phyloP scores from a whole-genome alignment of 2,329 filamentous ascomycete species.

The Metarhizium sp. region DNA sequence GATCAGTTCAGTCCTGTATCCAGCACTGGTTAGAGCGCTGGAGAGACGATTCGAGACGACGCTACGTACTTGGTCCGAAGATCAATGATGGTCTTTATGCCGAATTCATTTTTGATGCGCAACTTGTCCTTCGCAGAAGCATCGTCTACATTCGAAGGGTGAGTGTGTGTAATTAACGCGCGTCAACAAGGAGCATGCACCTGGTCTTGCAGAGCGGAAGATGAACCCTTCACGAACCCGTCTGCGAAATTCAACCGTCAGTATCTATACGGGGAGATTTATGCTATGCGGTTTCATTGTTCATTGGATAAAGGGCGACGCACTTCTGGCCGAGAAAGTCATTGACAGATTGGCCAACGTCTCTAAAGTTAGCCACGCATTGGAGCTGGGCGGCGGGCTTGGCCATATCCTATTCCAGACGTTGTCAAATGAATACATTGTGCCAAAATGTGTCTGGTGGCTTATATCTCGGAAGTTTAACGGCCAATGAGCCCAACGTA shows the following conservation, averaged over 20 bases:
- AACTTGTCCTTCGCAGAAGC: conserved; percentile 57
- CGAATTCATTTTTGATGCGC: conserved; percentile 47
- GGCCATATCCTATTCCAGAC: too few relatives aligned
- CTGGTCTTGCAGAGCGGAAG: conserved; percentile 58
- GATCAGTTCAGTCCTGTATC: conserved; percentile 58
- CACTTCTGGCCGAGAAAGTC: conserved; percentile 45
- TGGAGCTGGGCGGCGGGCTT: conserved; percentile 10
- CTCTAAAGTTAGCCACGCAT: conserved; percentile 61
- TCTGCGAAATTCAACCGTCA: not conserved
- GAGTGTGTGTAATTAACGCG: not conserved
- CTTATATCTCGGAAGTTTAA: not conserved
- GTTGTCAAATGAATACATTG: too few relatives aligned
- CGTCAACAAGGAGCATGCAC: conserved; percentile 15
- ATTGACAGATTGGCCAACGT: conserved; percentile 63
- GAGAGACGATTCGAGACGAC: not conserved
- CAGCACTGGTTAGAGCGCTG: not conserved
- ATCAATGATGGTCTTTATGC: conserved; percentile 67
- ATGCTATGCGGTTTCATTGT: not conserved
- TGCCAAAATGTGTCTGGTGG: too few relatives aligned
- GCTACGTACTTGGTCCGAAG: conserved; percentile 60
- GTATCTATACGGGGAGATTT: not conserved
- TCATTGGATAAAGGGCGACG: not conserved
- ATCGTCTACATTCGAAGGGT: conserved; percentile 43
- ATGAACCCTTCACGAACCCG: conserved; percentile 52
- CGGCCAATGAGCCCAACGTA: not conserved